Base-by-base conservation (phyloP, 163 green algal species). In the Dunaliella salina region DNA sequence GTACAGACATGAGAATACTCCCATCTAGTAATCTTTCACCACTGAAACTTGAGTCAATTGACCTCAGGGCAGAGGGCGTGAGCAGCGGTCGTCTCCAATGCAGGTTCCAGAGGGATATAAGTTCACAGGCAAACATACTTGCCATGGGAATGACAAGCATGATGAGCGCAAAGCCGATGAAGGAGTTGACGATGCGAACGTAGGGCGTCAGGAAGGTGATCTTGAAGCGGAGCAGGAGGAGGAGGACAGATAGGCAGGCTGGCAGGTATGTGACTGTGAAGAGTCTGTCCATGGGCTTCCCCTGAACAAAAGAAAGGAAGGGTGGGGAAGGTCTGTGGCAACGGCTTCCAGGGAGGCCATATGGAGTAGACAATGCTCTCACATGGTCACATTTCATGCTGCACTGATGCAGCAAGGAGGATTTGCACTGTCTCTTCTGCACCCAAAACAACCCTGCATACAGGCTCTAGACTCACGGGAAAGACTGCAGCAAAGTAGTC, bases 251-350 rank as follows among this genome's bases (percentile, higher is more conserved):
- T 13, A 95, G 79, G 57, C 94, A 95, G 13, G 89, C 57, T 0
- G 93, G 91, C 67, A 96, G 87, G 88, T 97, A 97, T 32, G 69
- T 87, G 4, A 95, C 83, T 0, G 91, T 94, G 83, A 96, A 92
- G 17, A 97, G 85, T 11, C 93, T 86, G 85, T 98, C 95, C 40
- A 95, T 86, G 87, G 98, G 94, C 34, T 87, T 83, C 26, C 89
- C 91, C 92, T 93, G 88, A 26, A 83, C 13, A 15, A 15, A 75
- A 29, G 4, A 29, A 15, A 75, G 24, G 22, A 29, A 75, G 13
- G 20, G 24, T 29, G 11, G 63, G 3, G 22, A 15, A 8, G 11
- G 4, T 30, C 22, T 12, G 11, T 29, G 13, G 24, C 24, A 75
- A 26, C 63, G 22, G 22, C 24, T 75, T 1, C 22, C 1, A 75